phyloP scores from a whole-genome alignment of 768 basidiomycete species.

The Pilatotrama ljubarskyi region DNA sequence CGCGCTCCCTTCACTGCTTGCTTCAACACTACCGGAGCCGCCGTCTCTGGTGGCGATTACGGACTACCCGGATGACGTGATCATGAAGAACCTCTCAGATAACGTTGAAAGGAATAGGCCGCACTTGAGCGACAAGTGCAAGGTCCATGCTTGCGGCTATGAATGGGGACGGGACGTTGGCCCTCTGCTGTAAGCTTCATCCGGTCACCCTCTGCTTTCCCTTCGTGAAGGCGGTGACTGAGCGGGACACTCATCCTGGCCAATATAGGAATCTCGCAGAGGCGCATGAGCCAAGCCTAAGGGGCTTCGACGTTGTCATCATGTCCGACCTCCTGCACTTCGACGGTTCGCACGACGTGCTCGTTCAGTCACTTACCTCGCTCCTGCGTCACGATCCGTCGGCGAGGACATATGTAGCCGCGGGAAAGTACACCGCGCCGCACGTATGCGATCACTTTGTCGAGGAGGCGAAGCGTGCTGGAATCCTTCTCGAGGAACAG shows the following conservation, averaged over 20 bases:
- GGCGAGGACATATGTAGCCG: slow-evolving; percentile 57
- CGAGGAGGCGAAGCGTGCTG: slow-evolving; percentile 36
- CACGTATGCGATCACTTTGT: slow-evolving; percentile 58
- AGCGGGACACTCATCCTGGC: not conserved
- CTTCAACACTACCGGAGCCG: slow-evolving; percentile 44
- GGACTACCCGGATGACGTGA: slow-evolving; percentile 67
- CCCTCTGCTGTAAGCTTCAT: slow-evolving; percentile 46
- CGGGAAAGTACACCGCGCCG: slow-evolving; percentile 60
- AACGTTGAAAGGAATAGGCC: slow-evolving; percentile 55
- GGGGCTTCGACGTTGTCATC: slow-evolving; percentile 58
- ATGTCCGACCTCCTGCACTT: slow-evolving; percentile 77
- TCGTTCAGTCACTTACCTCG: slow-evolving; percentile 49
- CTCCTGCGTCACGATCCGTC: slow-evolving; percentile 46
- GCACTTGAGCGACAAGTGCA: slow-evolving; percentile 39
- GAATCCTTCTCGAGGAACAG: slow-evolving; percentile 51
- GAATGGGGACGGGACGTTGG: slow-evolving; percentile 62
- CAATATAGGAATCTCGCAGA: not conserved
- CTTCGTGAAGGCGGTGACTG: not conserved
- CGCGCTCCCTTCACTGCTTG: slow-evolving; percentile 64
- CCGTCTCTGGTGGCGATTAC: slow-evolving; percentile 60
- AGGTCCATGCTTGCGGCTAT: slow-evolving; percentile 50
- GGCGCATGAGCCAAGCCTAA: not conserved
- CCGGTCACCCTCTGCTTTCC: not conserved
- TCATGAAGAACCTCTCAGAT: slow-evolving; percentile 53
- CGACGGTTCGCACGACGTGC: slow-evolving; percentile 54